These are phyloP conservation scores for Aegilops umbellulata DNA, from an alignment of 176 grass and related monocot genomes.

Conservation along the genomic window DNA sequence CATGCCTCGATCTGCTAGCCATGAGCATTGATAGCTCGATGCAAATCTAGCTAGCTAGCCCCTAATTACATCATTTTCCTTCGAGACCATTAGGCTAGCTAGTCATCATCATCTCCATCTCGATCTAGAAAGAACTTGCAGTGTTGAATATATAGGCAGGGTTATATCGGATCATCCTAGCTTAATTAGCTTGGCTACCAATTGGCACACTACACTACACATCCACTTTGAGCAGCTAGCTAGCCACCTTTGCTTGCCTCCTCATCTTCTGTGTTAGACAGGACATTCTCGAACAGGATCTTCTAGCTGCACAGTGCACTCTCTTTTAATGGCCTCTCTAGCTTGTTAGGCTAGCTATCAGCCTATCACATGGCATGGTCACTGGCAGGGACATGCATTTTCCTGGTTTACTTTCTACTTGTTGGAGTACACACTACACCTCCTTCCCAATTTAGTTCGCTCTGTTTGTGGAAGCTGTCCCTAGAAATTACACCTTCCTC, in stretches of 20 bases:
- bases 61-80: no score
- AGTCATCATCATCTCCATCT: not conserved
- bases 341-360: not conserved
- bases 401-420: not conserved
- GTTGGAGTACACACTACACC: not conserved
- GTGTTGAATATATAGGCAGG: not conserved
- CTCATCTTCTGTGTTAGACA: not conserved
- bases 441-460: not conserved
- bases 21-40: not conserved
- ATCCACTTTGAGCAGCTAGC: not conserved
- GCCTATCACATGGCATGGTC: not conserved
- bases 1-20: not conserved
- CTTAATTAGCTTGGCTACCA: not conserved
- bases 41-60: not conserved
- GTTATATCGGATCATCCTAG: not conserved
- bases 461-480: not conserved
- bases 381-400: not conserved
- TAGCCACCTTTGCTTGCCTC: slow-evolving; percentile 3
- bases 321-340: not conserved
- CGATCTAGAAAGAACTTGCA: not conserved
- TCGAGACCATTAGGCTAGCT: not conserved
- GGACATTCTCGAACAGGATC: not conserved
- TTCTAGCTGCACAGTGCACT: not conserved
- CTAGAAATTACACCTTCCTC: not conserved
- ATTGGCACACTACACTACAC: not conserved